Conservation (phyloP, 345 rosid species). For the Streptanthus diversifolius region DNA sequence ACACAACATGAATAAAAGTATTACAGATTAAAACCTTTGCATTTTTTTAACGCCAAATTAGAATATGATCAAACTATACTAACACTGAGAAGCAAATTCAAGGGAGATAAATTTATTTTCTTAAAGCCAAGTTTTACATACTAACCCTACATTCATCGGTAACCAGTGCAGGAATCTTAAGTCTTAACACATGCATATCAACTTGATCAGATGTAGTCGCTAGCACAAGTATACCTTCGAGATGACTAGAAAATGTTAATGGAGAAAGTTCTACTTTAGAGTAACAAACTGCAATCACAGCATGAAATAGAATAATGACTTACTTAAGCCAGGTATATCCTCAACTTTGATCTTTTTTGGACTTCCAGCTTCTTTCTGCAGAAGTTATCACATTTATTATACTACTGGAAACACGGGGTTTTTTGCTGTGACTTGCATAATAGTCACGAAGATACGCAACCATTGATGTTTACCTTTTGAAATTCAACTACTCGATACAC, state of each 20-base stretch:
- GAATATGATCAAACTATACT: neutral
- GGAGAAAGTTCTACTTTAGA: neutral
- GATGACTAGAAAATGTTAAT: neutral
- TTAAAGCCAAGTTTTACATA: neutral
- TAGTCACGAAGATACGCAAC: slow-evolving; percentile 1
- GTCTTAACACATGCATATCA: slow-evolving; percentile 10
- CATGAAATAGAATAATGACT: slow-evolving; percentile 35
- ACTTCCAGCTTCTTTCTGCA: slow-evolving; percentile 86
- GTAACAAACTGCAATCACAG: neutral
- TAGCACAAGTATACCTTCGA: neutral
- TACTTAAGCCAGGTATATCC: slow-evolving; percentile 92
- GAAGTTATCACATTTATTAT: neutral
- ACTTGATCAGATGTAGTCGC: slow-evolving; percentile 7
- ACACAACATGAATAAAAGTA: neutral
- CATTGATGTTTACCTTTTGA: slow-evolving; percentile 57
- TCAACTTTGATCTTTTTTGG: slow-evolving; percentile 78
- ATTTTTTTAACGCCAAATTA: neutral
- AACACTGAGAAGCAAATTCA: neutral
- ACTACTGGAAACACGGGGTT: neutral
- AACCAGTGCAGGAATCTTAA: neutral
- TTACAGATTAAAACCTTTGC: neutral
- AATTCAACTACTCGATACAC: slow-evolving; percentile 71
- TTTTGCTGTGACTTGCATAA: neutral
- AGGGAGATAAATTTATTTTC: neutral
- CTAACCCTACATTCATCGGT: neutral